Percentiles rank a stretch among this genome's conserved stretches.
Conservation (phyloP, 2,329 filamentous ascomycete species). For the Cadophora gregata region DNA sequence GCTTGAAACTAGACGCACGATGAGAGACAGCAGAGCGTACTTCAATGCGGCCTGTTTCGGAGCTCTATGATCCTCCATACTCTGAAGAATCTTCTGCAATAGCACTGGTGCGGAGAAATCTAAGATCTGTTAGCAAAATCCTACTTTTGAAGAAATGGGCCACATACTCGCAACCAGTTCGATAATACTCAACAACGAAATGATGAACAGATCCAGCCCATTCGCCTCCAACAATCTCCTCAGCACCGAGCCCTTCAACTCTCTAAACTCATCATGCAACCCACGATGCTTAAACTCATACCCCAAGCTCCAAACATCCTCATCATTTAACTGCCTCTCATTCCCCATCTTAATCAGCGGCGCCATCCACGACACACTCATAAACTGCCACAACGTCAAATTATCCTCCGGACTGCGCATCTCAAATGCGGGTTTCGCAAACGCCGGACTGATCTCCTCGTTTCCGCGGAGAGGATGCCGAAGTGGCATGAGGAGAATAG, state of each 20-base stretch:
- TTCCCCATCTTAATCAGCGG: conserved; percentile 73
- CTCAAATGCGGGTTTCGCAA: conserved; percentile 58
- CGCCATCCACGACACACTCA: conserved; percentile 82
- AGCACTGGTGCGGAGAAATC: conserved; percentile 69
- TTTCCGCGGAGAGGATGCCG: conserved; percentile 61
- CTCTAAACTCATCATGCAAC: conserved; percentile 76
- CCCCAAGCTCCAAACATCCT: conserved; percentile 81
- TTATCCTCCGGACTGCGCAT: conserved; percentile 82
- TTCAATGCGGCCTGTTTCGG: conserved; percentile 63
- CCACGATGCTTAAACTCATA: conserved; percentile 82
- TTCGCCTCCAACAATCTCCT: conserved; percentile 75
- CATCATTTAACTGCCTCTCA: conserved; percentile 70
- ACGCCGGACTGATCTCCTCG: conserved; percentile 64
- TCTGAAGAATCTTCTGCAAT: conserved; percentile 72
- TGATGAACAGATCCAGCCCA: conserved; percentile 74
- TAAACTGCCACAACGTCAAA: conserved; percentile 80
- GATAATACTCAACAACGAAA: conserved; percentile 60
- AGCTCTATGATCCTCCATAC: conserved; percentile 61
- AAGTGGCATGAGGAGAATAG: conserved; percentile 73
- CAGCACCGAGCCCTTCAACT: conserved; percentile 75
- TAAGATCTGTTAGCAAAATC: conserved; percentile 38
- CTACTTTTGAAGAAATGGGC: not conserved
- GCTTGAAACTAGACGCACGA: conserved; percentile 63
- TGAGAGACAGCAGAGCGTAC: conserved; percentile 68
- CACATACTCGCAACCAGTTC: conserved; percentile 60